These are phyloP conservation scores for Hyaloscypha bicolor DNA, from an alignment of 495 filamentous ascomycete species.

Conservation along the genomic window DNA sequence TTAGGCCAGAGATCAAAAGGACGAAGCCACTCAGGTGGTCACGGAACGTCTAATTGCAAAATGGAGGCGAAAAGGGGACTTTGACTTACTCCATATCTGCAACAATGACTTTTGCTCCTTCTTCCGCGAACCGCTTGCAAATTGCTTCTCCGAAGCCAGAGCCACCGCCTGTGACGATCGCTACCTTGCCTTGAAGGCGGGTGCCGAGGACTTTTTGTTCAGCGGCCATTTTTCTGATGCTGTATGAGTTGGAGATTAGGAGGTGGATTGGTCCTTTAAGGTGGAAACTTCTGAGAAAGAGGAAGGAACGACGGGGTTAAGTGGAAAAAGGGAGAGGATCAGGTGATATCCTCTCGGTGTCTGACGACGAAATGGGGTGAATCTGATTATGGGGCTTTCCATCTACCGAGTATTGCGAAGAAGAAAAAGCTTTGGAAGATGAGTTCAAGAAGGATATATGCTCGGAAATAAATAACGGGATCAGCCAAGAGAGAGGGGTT, in stretches of 20 bases:
- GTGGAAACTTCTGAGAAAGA: neutral
- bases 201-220: slow-evolving; percentile 26
- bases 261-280: neutral
- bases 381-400: neutral
- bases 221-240: neutral
- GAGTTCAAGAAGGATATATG: neutral
- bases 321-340: neutral
- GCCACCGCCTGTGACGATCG: slow-evolving; percentile 54
- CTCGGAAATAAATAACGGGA: neutral
- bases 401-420: neutral
- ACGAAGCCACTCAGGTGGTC: neutral
- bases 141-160: slow-evolving; percentile 64
- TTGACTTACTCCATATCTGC: slow-evolving; percentile 53
- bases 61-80: neutral
- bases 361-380: neutral
- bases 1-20: neutral
- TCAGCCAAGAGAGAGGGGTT: slow-evolving; percentile 1
- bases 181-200: slow-evolving; percentile 52
- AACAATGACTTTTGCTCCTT: slow-evolving; percentile 60
- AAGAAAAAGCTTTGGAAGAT: neutral
- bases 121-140: slow-evolving; percentile 54
- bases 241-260: neutral
- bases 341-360: neutral
- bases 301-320: neutral
- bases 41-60: too few relatives aligned